Evolutionary conservation across 768 basidiomycete genomes (phyloP).

Genomic region (Pleurotus tuber-regium): DNA sequence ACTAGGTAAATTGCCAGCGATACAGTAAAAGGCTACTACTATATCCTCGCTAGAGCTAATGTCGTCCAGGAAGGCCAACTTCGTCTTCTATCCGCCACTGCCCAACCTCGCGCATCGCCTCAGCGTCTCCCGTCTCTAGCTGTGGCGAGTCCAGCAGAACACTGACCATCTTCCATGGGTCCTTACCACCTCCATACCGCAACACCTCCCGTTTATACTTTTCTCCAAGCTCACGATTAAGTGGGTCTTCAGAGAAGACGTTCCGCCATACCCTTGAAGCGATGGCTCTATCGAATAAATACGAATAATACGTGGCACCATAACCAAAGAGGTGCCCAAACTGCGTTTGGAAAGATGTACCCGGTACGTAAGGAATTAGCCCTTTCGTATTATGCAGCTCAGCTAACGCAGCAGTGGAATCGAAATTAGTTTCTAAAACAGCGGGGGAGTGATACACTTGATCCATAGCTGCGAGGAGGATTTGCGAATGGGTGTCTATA

Average conservation of each 20-base stretch:
- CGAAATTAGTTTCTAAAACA: conserved; percentile 53
- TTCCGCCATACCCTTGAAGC: conserved; percentile 87
- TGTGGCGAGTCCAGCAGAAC: conserved; percentile 60
- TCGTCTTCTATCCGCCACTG: conserved; percentile 85
- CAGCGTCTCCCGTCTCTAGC: conserved; percentile 68
- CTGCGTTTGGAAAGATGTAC: conserved; percentile 92
- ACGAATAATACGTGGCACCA: conserved; percentile 97
- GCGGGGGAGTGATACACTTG: conserved; percentile 84
- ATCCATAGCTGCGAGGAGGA: conserved; percentile 85
- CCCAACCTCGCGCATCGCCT: conserved; percentile 89
- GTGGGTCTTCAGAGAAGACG: conserved; percentile 66
- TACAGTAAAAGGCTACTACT: no score
- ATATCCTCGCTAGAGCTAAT: no score
- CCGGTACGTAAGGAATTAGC: conserved; percentile 77
- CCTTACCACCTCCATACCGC: conserved; percentile 81
- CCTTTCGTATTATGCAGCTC: conserved; percentile 66
- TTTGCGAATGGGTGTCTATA: conserved; percentile 90
- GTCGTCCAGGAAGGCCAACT: conserved; percentile 54
- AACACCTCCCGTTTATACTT: conserved; percentile 76
- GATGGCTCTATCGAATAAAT: conserved; percentile 94
- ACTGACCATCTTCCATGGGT: conserved; percentile 93
- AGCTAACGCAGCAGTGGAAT: conserved; percentile 68
- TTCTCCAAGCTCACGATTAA: conserved; percentile 76
- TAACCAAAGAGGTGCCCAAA: conserved; percentile 96
- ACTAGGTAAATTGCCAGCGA: no score